A percentile compares a stretch with the other conserved stretches of the same genome.
Evolutionary conservation across 164 flowering plant species (phyloP).

Genomic region (Vitis labrusca): DNA sequence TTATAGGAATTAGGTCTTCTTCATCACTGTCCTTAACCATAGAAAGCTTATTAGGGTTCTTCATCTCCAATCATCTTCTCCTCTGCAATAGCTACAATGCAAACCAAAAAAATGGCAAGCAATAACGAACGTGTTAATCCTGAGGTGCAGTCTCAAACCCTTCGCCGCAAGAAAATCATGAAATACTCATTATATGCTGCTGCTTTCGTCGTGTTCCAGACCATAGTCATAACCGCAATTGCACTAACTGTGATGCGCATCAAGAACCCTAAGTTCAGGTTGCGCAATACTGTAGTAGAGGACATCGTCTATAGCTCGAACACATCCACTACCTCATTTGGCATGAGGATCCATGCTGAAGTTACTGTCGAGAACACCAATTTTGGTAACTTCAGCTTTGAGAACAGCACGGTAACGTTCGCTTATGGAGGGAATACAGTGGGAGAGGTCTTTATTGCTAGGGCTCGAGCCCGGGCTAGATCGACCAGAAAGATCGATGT

Average conservation of each 20-base stretch:
- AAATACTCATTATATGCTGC: background rate
- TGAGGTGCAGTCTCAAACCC: background rate
- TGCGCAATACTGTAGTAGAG: background rate
- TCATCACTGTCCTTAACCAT: too few species aligned
- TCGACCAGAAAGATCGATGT: constrained; percentile 7
- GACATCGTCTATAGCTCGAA: too few species aligned
- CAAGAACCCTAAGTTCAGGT: constrained; percentile 8
- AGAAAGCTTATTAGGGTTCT: too few species aligned
- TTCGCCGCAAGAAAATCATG: background rate
- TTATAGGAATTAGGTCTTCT: too few species aligned
- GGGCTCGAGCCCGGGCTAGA: background rate
- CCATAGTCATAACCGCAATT: constrained; percentile 1
- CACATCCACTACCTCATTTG: background rate
- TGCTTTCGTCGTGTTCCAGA: constrained; percentile 7
- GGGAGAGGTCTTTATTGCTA: constrained; percentile 1
- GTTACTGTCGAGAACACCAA: constrained; percentile 9
- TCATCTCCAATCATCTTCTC: too few species aligned
- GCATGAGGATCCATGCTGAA: background rate
- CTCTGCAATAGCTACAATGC: too few species aligned
- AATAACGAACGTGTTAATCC: too few species aligned
- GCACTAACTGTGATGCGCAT: constrained; percentile 5
- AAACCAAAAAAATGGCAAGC: too few species aligned
- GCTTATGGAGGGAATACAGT: background rate
- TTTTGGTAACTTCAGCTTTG: constrained; percentile 6
- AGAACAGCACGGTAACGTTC: background rate